Evolutionary conservation across 768 basidiomycete species (phyloP).

Genomic region (Suillus bovinus): DNA sequence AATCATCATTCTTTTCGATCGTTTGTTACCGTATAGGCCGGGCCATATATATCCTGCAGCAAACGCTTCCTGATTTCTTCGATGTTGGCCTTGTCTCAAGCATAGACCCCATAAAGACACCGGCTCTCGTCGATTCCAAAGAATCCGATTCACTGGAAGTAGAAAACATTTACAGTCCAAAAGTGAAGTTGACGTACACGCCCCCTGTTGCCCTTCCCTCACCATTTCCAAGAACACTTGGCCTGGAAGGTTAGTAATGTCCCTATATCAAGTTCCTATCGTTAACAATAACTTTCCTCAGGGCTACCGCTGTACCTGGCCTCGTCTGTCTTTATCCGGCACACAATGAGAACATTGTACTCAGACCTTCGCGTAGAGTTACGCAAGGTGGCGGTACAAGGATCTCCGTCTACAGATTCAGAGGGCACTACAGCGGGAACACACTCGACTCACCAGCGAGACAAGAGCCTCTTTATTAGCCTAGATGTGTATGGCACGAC

Average conservation of each 20-base stretch:
- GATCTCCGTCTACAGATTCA: conserved; percentile 14
- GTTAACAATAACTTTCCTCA: conserved; percentile 22
- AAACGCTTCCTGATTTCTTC: conserved; percentile 76
- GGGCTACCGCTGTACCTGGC: conserved; percentile 74
- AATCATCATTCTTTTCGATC: conserved; percentile 5
- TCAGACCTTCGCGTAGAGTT: conserved; percentile 61
- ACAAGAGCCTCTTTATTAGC: conserved; percentile 59
- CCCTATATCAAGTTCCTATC: not conserved
- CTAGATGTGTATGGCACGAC: conserved; percentile 57
- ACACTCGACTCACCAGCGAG: conserved; percentile 35
- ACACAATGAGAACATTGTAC: conserved; percentile 76
- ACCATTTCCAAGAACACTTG: conserved; percentile 69
- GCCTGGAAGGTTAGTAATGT: conserved; percentile 60
- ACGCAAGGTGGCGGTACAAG: conserved; percentile 43
- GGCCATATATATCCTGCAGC: conserved; percentile 64
- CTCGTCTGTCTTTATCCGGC: conserved; percentile 67
- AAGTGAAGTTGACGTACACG: conserved; percentile 63
- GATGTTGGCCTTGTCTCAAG: conserved; percentile 60
- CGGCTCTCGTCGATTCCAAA: conserved; percentile 27
- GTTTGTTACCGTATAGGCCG: conserved; percentile 47
- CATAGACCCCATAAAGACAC: conserved; percentile 46
- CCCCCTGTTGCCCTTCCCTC: conserved; percentile 65
- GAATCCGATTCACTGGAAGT: conserved; percentile 22
- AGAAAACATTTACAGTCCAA: conserved; percentile 62
- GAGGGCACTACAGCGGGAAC: not conserved